Evolutionary conservation across 306 rosid genomes (phyloP), one percentile per base, ranked within the genome.

Genomic region (Citrullus mucosospermus): DNA sequence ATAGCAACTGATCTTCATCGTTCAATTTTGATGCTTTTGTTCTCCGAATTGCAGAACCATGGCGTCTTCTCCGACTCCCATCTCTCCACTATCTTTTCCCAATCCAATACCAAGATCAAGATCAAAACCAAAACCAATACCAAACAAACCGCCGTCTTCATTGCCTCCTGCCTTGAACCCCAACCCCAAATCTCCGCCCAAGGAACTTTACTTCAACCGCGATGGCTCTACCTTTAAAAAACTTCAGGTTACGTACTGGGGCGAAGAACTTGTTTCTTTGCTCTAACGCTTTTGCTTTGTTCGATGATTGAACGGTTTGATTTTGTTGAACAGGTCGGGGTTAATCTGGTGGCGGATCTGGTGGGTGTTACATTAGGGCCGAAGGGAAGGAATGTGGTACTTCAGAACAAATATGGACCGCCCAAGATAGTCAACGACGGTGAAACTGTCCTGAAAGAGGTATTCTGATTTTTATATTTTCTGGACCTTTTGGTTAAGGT

Each of bases 371-470:
- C 97, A 78, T 85, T 94, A 88, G 97, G 97, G 32, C 97, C 96
- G 60, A 92, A 91, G 79, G 97, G 98, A 16, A 94, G 97, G 81
- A 94, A 94, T 86, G 97, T 92, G 41, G 95, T 94, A 82, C 88
- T 94, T 77, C 90, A 87, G 39, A 92, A 87, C 72, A 94, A 89
- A 85, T 94, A 90, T 84, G 98, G 97, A 3, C 97, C 96, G 36
- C 98, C 98, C 36, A 94, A 87, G 89, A 94, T 94, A 5, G 97
- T 94, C 15, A 92, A 94, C 83, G 98, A 92, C 46, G 95, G 98
- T 43, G 98, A 92, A 83, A 92, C 98, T 77, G 93, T 94, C 69
- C 97, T 92, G 78, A 90, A 94, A 81, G 84, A 92, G 96, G 98
- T 92, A 32, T 12, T 72, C 25, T 20, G 14, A 50, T 43, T 59